phyloP scores from a whole-genome alignment of 2,329 filamentous ascomycete genomes.

The Trichoderma sp. region DNA sequence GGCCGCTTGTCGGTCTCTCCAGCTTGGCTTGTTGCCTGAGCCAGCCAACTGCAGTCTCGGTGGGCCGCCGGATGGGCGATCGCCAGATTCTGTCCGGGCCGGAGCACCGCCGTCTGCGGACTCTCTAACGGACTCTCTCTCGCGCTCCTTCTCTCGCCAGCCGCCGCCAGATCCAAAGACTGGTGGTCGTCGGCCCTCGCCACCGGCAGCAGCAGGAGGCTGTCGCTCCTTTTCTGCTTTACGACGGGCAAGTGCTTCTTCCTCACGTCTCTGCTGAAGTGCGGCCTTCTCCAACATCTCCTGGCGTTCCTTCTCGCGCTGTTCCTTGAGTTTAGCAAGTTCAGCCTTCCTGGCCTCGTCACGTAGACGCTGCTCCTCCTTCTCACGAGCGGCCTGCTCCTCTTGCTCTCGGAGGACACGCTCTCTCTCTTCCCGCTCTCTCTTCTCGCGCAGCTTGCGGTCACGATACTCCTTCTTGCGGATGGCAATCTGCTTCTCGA shows the following conservation, averaged over 20 bases:
- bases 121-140: constrained; percentile 32
- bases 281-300: constrained; percentile 67
- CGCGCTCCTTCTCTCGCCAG: constrained; percentile 49
- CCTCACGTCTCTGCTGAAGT: constrained; percentile 79
- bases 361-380: constrained; percentile 77
- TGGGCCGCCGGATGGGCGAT: constrained; percentile 53
- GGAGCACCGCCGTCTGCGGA: constrained; percentile 37
- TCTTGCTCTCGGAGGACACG: constrained; percentile 78
- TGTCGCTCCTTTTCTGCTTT: constrained; percentile 65
- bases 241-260: constrained; percentile 80
- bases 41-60: constrained; percentile 66
- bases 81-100: constrained; percentile 52
- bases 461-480: constrained; percentile 90
- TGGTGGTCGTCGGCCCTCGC: constrained; percentile 37
- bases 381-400: constrained; percentile 78
- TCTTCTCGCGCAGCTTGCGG: constrained; percentile 78
- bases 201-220: constrained; percentile 27
- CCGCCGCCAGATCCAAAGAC: constrained; percentile 46
- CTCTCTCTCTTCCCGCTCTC: constrained; percentile 84
- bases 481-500: constrained; percentile 86
- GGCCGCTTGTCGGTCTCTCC: constrained; percentile 73
- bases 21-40: constrained; percentile 64
- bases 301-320: constrained; percentile 69
- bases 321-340: constrained; percentile 68
- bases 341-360: constrained; percentile 80